phyloP scores from a whole-genome alignment of 2,329 filamentous ascomycete genomes.

The Cucurbitaria berberidis region DNA sequence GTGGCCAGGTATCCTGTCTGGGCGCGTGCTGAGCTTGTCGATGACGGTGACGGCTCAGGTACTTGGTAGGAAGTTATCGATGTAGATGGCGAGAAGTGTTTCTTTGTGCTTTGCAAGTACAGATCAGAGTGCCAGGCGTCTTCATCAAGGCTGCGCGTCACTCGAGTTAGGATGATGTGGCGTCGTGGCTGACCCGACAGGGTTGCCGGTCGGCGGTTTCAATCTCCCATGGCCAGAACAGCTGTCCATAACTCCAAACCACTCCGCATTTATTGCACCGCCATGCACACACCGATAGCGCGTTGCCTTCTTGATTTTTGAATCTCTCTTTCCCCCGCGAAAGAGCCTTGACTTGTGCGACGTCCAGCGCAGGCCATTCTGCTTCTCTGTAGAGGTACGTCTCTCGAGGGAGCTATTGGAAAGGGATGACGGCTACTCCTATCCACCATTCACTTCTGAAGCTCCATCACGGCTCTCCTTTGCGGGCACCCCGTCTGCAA shows the following conservation, averaged over 20 bases:
- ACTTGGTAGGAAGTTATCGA: background rate
- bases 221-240: slow-evolving; percentile 28
- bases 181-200: slow-evolving; percentile 22
- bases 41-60: background rate
- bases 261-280: slow-evolving; percentile 17
- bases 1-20: slow-evolving; percentile 22
- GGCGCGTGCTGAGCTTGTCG: background rate
- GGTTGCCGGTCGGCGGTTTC: slow-evolving; percentile 10
- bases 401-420: slow-evolving; percentile 11
- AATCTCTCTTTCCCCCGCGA: slow-evolving; percentile 12
- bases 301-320: slow-evolving; percentile 29
- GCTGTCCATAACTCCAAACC: slow-evolving; percentile 33
- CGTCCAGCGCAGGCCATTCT: slow-evolving; percentile 22
- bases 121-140: background rate
- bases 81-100: background rate
- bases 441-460: slow-evolving; percentile 7
- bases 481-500: background rate
- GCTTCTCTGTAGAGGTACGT: slow-evolving; percentile 47
- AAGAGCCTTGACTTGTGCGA: slow-evolving; percentile 7
- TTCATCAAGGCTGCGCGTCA: slow-evolving; percentile 4
- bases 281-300: slow-evolving; percentile 28
- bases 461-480: slow-evolving; percentile 4
- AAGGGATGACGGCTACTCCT: slow-evolving; percentile 29
- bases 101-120: background rate
- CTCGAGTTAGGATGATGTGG: slow-evolving; percentile 5